These are phyloP conservation scores for Tephrocybe sp. DNA, from an alignment of 768 basidiomycete genomes.

Conservation along the genomic window DNA sequence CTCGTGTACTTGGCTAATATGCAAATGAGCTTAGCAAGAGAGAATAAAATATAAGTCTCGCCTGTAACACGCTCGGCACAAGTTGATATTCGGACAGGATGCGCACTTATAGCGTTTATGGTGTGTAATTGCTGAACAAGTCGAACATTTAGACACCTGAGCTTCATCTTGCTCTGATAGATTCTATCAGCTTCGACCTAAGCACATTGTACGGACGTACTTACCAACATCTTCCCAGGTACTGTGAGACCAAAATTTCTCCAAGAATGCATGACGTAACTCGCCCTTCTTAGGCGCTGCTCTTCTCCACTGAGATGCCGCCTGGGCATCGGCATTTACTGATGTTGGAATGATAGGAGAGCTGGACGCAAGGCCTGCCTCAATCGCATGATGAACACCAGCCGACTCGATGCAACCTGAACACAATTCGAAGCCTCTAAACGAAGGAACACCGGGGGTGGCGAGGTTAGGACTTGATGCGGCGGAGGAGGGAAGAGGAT, in stretches of 20 bases:
- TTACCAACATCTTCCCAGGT: conserved; percentile 91
- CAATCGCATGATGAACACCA: conserved; percentile 77
- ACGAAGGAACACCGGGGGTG: conserved; percentile 18
- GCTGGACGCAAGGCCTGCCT: conserved; percentile 51
- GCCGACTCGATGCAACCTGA: conserved; percentile 73
- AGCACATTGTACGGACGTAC: conserved; percentile 24
- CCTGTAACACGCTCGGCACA: conserved; percentile 87
- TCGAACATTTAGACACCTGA: conserved; percentile 69
- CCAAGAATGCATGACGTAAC: conserved; percentile 80
- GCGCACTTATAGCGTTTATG: conserved; percentile 82
- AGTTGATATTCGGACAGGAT: conserved; percentile 74
- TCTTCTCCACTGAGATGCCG: conserved; percentile 59
- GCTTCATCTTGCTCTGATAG: conserved; percentile 68
- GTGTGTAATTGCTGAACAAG: conserved; percentile 65
- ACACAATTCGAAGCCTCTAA: conserved; percentile 82
- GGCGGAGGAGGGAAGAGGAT: conserved; percentile 51
- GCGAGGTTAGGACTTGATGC: conserved; percentile 26
- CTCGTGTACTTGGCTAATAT: conserved; percentile 79
- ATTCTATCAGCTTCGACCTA: not conserved
- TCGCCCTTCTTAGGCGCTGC: conserved; percentile 77
- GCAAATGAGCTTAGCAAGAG: not conserved
- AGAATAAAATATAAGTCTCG: conserved; percentile 26
- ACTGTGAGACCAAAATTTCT: conserved; percentile 80
- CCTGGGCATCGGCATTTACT: conserved; percentile 54
- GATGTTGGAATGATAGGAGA: conserved; percentile 42